Evolutionary conservation across 2,329 filamentous ascomycete species (phyloP).

Genomic region (Penicillium aurantiogriseum): DNA sequence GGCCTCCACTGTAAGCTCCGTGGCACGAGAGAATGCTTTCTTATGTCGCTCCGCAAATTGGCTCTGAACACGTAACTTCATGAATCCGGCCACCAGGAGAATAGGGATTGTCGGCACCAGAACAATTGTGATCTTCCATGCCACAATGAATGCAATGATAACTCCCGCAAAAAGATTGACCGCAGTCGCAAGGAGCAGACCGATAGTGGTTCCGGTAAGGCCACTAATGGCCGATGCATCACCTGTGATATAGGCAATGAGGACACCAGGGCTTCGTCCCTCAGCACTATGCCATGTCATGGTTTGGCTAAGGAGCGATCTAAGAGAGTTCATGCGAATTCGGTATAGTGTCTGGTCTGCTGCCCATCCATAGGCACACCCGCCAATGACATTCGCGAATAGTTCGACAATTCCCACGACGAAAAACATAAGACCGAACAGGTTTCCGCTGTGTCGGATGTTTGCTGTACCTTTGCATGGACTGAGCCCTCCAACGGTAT

Average conservation of each 20-base stretch:
- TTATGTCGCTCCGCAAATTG: slow-evolving; percentile 56
- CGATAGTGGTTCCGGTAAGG: slow-evolving; percentile 68
- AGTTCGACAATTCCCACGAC: too few species aligned
- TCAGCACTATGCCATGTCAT: too few species aligned
- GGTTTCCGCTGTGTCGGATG: too few species aligned
- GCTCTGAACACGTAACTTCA: slow-evolving; percentile 61
- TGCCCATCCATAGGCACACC: too few species aligned
- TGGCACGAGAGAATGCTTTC: slow-evolving; percentile 51
- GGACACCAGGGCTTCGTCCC: too few species aligned
- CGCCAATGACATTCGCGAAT: too few species aligned
- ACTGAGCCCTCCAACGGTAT: too few species aligned
- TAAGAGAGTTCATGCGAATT: too few species aligned
- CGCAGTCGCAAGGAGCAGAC: slow-evolving; percentile 65
- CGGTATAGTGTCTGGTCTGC: too few species aligned
- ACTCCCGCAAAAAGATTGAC: slow-evolving; percentile 68
- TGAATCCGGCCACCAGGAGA: slow-evolving; percentile 65
- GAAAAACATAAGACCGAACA: too few species aligned
- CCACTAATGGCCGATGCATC: slow-evolving; percentile 66
- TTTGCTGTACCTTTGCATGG: too few species aligned
- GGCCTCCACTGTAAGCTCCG: slow-evolving; percentile 53
- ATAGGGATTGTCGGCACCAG: slow-evolving; percentile 67
- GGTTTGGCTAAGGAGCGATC: too few species aligned
- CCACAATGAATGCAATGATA: slow-evolving; percentile 62
- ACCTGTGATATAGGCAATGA: slow-evolving; percentile 54
- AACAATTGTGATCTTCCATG: slow-evolving; percentile 74